Evolutionary conservation across 345 rosid genomes (phyloP), one percentile per base, ranked within the genome.

Genomic region (Diplotaxis tenuifolia): DNA sequence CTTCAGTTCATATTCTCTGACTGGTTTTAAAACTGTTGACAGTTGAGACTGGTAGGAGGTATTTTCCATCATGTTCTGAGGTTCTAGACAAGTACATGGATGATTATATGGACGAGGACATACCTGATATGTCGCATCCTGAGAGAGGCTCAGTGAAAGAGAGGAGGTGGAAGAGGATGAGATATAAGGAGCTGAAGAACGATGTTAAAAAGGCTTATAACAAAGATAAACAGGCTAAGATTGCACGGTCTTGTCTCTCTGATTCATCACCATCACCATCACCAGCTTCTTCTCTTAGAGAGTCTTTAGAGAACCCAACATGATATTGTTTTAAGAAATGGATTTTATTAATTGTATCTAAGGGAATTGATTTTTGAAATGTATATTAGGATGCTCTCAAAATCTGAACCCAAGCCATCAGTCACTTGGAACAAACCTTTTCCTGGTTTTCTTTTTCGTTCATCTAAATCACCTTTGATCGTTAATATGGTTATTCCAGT

Each of bases 31-130:
- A 52, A 42, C 42, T 67, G 65, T 19, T 45, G 75, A n/a, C 87
- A 95, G 99, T 92, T 83, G 94, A 95, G 80, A 87, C 84, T 78
- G 99, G 99, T 7, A 71, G 87, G 57, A 85, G 96, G 1, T 95
- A 76, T 77, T 95, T 95, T 71, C 99, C 96, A 42, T 81, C 80
- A 72, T 89, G 97, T 85, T 92, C 89, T 0, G 87, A 87, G 78
- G 99, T 95, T 75, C 73, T 95, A 1, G 99, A 95, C 75, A 90
- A 90, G 84, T 87, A 89, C 82, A 92, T 95, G 97, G 81, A 78
- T 14, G 59, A 60, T 0, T 72, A 66, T 60, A 77, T 77, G 77
- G 96, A 92, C 73, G 99, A 95, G 29, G 99, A 95, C 80, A 88
- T 89, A 50, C 92, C 86, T 0, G 99, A 95, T 73, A 67, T 92